Base-by-base conservation (phyloP, 1,284 basidiomycete genomes). In the Fomitopsis betulina region DNA sequence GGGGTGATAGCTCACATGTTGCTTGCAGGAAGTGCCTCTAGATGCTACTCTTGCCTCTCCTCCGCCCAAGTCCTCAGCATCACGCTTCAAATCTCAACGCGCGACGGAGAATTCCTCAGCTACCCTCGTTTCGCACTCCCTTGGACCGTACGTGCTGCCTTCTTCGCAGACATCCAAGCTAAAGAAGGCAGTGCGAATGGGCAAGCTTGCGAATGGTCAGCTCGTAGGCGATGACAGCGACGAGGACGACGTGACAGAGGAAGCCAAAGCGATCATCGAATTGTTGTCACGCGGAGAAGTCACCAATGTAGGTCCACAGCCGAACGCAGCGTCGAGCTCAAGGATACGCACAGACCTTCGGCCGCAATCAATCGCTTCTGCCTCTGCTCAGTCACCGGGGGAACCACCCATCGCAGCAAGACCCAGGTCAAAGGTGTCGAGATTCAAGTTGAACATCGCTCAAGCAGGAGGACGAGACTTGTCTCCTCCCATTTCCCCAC, bases 71-170 rank as follows among this genome's bases (percentile, higher is more conserved):
- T 72, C 79, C 8, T 68, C 76, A 0, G 69, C 84, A 39, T 90
- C 89, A 5, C 80, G 76, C 35, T 91, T 91, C 71, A 86, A 80
- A 67, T 79, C 83, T 1, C 77, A 73, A 53, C 81, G 77, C 23
- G 70, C 77, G 15, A 54, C 72, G 4, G 75, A 78, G 19, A 73
- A 66, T 1, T 66, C 62, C 8, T 65, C 69, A 0, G 62, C 57
- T 12, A 60, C 67, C 3, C 60, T 71, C 9, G 63, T 69, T 4
- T 72, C 71, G 2, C 67, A 69, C 51, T 79, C 79, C 3, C 68
- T 83, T 33, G 81, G 75, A 45, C 74, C 75, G 35, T 76, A 78
- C 5, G 71, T 83, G 32, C 65, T 86, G 42, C 80, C 87, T 5
- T 79, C 73, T 13, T 76, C 82, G 3, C 77, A 76, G 57, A 74